Base-by-base conservation (phyloP, 2,329 filamentous ascomycete species). In the Talaromyces amestolkiae region DNA sequence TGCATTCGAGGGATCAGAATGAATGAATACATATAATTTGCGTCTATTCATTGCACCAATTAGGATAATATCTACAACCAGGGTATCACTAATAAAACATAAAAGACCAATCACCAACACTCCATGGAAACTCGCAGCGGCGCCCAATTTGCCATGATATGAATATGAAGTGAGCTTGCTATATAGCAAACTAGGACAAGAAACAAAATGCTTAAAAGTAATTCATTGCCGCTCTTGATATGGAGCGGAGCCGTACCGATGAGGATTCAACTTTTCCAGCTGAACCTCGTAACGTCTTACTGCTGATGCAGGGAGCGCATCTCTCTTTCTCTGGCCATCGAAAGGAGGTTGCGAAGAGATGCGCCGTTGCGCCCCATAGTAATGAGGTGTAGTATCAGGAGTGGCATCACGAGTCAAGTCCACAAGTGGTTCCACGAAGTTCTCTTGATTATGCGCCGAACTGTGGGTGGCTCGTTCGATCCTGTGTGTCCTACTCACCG, bases 211-310 rank as follows among this genome's bases (percentile, higher is more conserved):
- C 37, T 35, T 6, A 19, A n/a, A 39, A 58, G 11, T 15, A 17
- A 3, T 24, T 59, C 39, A 63, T 56, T 54, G 49, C 22, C 53
- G 61, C 33, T 63, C 61, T 49, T 58, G 61, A 63, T 35, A 56
- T 35, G 61, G 39, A 11, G 39, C 15, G 54, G 62, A 37, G 22
- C 43, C 71, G 70, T 75, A 74, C 69, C 71, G 71, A 70, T 67
- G 58, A 68, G 64, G 51, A 33, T 69, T 61, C 47, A 69, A 31
- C 43, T 54, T 62, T 35, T 64, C 67, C 24, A 61, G 63, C 49
- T 65, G 63, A 61, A 67, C 64, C 35, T 70, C 66, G 54, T 69
- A 67, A 45, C 68, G 60, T 63, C 68, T 59, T 37, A 69, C 43
- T 45, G 70, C 61, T 45, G 67, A 62, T 15, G 67, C 58, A 27